Conservation (phyloP, 1,284 basidiomycete genomes). For the Microbotryum silenes-acaulis region DNA sequence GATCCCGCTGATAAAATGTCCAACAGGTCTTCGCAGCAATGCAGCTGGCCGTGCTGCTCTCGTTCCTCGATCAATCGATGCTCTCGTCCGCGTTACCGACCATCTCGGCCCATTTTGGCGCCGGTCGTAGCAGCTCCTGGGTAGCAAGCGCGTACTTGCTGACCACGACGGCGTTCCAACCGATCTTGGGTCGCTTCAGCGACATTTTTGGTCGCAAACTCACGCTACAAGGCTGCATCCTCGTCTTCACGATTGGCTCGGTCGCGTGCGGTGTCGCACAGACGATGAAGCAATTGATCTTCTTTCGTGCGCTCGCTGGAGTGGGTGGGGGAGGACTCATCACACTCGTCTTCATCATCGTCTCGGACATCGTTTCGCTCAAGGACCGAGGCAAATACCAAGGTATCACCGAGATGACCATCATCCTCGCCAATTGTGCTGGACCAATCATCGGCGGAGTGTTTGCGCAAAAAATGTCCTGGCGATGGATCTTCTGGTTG, state of each 20-base stretch:
- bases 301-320: conserved; percentile 60
- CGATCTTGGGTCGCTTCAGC: conserved; percentile 58
- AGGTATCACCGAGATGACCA: conserved; percentile 35
- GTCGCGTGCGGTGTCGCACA: conserved; percentile 52
- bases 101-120: conserved; percentile 59
- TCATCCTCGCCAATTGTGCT: conserved; percentile 39
- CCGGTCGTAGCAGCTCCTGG: conserved; percentile 60
- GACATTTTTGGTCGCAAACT: conserved; percentile 67
- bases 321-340: conserved; percentile 60
- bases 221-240: conserved; percentile 54
- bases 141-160: conserved; percentile 60
- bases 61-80: conserved; percentile 56
- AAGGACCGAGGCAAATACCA: conserved; percentile 49
- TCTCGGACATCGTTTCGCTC: conserved; percentile 57
- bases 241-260: conserved; percentile 47
- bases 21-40: conserved; percentile 16
- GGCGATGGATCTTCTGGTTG: conserved; percentile 44
- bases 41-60: conserved; percentile 44
- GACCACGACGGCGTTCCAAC: conserved; percentile 59
- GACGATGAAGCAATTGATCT: conserved; percentile 61
- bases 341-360: conserved; percentile 57
- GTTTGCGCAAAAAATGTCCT: conserved; percentile 50
- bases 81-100: conserved; percentile 55
- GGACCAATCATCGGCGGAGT: conserved; percentile 43
- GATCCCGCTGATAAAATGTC: too few species aligned